These are phyloP conservation scores for Scleroderma citrinum DNA, from an alignment of 768 basidiomycete species.

Conservation along the genomic window DNA sequence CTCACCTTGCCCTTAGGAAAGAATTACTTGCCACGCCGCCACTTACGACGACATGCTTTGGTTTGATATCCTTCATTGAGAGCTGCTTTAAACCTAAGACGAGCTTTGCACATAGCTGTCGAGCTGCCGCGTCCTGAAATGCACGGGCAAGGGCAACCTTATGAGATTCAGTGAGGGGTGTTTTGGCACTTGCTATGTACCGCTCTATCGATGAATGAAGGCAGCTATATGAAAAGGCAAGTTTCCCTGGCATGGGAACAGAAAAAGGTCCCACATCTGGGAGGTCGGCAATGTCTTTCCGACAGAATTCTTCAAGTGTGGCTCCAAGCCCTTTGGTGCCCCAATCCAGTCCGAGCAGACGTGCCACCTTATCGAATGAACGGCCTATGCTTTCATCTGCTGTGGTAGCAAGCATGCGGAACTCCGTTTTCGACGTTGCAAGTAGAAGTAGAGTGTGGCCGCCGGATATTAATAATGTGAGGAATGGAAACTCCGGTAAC, in stretches of 20 bases:
- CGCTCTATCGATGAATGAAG: slow-evolving; percentile 69
- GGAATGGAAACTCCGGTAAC: slow-evolving; percentile 71
- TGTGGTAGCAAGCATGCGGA: slow-evolving; percentile 68
- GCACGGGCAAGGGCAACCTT: slow-evolving; percentile 50
- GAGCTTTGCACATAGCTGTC: slow-evolving; percentile 74
- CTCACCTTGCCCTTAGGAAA: slow-evolving; percentile 60
- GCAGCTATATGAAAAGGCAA: slow-evolving; percentile 76
- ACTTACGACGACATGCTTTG: slow-evolving; percentile 70
- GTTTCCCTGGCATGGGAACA: slow-evolving; percentile 43
- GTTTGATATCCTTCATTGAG: slow-evolving; percentile 40
- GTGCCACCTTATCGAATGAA: slow-evolving; percentile 78
- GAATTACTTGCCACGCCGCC: slow-evolving; percentile 92
- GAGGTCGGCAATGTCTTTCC: slow-evolving; percentile 18
- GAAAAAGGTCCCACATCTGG: slow-evolving; percentile 37
- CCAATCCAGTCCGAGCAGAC: slow-evolving; percentile 63
- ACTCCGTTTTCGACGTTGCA: slow-evolving; percentile 50
- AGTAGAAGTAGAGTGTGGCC: slow-evolving; percentile 89
- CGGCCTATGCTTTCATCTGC: slow-evolving; percentile 73
- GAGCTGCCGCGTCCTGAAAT: slow-evolving; percentile 69
- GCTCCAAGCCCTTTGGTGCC: slow-evolving; percentile 63
- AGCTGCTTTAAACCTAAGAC: slow-evolving; percentile 28
- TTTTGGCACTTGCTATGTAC: slow-evolving; percentile 39
- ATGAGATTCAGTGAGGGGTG: slow-evolving; percentile 17
- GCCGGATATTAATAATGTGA: slow-evolving; percentile 87
- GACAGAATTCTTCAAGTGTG: slow-evolving; percentile 72